A percentile compares a stretch with the other conserved stretches of the same genome.
phyloP scores from a whole-genome alignment of 192 early-diverging fungal species.

The Backusella luteola region DNA sequence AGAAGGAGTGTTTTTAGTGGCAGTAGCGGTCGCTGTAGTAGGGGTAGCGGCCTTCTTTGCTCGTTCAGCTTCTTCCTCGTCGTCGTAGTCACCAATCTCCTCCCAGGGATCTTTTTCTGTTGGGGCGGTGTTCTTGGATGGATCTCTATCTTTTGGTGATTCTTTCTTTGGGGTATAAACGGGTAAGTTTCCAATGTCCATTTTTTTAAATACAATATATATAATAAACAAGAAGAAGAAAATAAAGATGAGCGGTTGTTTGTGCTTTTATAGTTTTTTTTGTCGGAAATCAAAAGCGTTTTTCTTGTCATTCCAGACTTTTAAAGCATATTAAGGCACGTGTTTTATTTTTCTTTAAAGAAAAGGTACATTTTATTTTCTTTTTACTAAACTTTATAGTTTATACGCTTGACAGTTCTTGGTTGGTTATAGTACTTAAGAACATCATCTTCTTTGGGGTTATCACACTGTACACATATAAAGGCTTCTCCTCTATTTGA shows the following conservation, averaged over 20 bases:
- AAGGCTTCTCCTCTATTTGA: constrained; percentile 7
- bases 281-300: background rate
- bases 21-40: background rate
- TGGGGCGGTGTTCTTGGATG: background rate
- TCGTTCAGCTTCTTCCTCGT: background rate
- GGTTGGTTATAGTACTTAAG: background rate
- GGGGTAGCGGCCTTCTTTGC: background rate
- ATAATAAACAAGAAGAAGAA: background rate
- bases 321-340: background rate
- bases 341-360: background rate
- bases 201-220: background rate
- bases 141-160: background rate
- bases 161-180: background rate
- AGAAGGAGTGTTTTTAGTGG: background rate
- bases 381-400: background rate
- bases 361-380: background rate
- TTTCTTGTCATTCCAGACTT: background rate
- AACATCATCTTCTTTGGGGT: background rate
- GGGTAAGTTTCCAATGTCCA: background rate
- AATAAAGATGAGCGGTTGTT: background rate
- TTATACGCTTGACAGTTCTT: background rate
- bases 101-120: background rate
- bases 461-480: constrained; percentile 14
- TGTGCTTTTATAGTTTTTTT: background rate
- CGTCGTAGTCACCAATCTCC: constrained; percentile 4